Base-by-base conservation (phyloP, 352 stramenopile species). In the Sclerospora graminicola region DNA sequence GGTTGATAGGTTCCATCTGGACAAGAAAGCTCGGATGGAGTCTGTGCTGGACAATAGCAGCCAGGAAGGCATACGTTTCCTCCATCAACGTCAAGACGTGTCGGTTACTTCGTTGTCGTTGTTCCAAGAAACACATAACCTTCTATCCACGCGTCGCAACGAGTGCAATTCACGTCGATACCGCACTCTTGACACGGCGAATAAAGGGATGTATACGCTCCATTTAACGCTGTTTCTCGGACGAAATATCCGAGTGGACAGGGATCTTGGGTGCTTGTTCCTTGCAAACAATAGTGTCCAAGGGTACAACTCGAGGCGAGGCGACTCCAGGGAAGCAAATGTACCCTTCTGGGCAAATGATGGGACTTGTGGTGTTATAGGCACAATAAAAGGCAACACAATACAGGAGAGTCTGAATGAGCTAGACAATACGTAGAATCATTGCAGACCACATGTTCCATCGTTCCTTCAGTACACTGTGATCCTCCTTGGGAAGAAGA, bases 11-110 rank as follows among this genome's bases (percentile, higher is more conserved):
- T 84, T 28, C 87, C 89, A 8, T 62, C 71, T 0, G 84, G 78
- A 41, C 89, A 97, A 1, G 72, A 41, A 4, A 66, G 47, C 29
- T 86, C 80, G 5, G 47, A 51, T 3, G 45, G 67, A 11, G 62
- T 79, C 1, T 80, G 79, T 14, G 45, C 31, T 9, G 84, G 82
- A 31, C 84, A 96, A 44, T 81, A 95, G 29, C 57, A 53, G 0
- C 88, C 89, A 32, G 56, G 53, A 0, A 80, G 87, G 45, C 87
- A 97, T 19, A 66, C 55, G 20, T 94, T 95, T 0, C 89, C 89
- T n/a, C 58, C 60, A 30, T 97, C 80, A 14, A 55, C 24, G 6
- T 68, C 57, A 27, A 57, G 58, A 16, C 66, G 75, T 5, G 55
- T 30, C 0, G 88, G 88, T 4, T 55, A 57, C 5, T 57, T 78